A percentile compares a stretch with the other conserved stretches of the same genome.
These are phyloP conservation scores for Prunus davidiana DNA, from an alignment of 306 rosid species.

Conservation along the genomic window DNA sequence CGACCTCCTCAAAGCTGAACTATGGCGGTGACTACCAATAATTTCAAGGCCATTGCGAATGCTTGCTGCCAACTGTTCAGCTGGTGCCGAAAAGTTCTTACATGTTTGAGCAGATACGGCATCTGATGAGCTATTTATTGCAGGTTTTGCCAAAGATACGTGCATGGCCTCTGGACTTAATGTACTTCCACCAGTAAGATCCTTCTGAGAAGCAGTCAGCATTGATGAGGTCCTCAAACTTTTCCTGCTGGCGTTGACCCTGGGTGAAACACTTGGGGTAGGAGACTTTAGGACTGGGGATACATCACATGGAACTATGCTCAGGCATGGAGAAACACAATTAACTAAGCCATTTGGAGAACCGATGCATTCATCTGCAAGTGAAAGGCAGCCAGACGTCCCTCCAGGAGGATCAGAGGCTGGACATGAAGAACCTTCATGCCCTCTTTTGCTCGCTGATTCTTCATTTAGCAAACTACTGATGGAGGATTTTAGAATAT, in stretches of 20 bases:
- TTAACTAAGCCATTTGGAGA: slow-evolving; percentile 37
- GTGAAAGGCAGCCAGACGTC: slow-evolving; percentile 35
- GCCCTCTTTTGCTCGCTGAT: slow-evolving; percentile 31
- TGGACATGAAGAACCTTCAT: slow-evolving; percentile 27
- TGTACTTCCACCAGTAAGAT: slow-evolving; percentile 35
- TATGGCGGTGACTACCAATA: slow-evolving; percentile 57
- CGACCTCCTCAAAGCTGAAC: slow-evolving; percentile 69
- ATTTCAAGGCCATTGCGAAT: slow-evolving; percentile 89
- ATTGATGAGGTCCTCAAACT: slow-evolving; percentile 77
- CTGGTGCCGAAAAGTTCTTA: slow-evolving; percentile 43
- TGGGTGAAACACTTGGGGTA: slow-evolving; percentile 85
- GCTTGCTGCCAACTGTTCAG: slow-evolving; percentile 87
- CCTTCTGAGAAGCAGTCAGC: slow-evolving; percentile 72
- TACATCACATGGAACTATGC: slow-evolving; percentile 44
- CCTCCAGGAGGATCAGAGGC: slow-evolving; percentile 37
- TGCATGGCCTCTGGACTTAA: slow-evolving; percentile 30
- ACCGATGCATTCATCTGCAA: slow-evolving; percentile 32
- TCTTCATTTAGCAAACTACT: slow-evolving; percentile 39
- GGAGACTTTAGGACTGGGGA: slow-evolving; percentile 75
- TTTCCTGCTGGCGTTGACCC: slow-evolving; percentile 76
- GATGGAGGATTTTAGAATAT: slow-evolving; percentile 31
- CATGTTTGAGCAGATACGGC: slow-evolving; percentile 44
- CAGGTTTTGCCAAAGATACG: slow-evolving; percentile 32
- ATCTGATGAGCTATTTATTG: slow-evolving; percentile 33
- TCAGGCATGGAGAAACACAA: slow-evolving; percentile 60